phyloP scores from a whole-genome alignment of 257 asterid species.

The Leonotis leonurus region DNA sequence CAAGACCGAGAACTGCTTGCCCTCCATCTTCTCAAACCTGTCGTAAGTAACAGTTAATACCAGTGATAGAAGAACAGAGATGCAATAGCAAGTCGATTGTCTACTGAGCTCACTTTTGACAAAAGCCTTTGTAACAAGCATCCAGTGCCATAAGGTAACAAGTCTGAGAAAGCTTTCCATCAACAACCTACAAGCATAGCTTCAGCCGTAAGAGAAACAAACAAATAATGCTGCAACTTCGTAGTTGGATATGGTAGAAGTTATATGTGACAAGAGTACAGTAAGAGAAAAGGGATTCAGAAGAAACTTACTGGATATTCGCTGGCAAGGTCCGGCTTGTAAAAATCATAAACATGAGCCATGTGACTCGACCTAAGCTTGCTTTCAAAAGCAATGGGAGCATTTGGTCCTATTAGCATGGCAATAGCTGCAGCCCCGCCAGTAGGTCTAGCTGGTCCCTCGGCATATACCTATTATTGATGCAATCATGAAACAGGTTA shows the following conservation, averaged over 20 bases:
- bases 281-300: slow-evolving; percentile 2
- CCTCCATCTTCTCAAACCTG: slow-evolving; percentile 78
- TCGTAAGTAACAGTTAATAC: slow-evolving; percentile 15
- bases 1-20: slow-evolving; percentile 67
- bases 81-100: background rate
- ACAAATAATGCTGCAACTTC: background rate
- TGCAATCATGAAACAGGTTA: slow-evolving; percentile 11
- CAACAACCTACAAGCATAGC: slow-evolving; percentile 70
- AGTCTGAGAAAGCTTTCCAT: slow-evolving; percentile 98
- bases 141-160: slow-evolving; percentile 98
- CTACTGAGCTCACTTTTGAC: slow-evolving; percentile 49
- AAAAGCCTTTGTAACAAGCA: slow-evolving; percentile 82
- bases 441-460: slow-evolving; percentile 99
- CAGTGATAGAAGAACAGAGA: background rate
- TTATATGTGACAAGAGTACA: slow-evolving; percentile 8
- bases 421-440: slow-evolving; percentile 99
- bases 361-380: slow-evolving; percentile 92
- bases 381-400: slow-evolving; percentile 94
- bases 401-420: slow-evolving; percentile 96
- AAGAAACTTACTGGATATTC: slow-evolving; percentile 82
- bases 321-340: slow-evolving; percentile 98
- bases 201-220: slow-evolving; percentile 15
- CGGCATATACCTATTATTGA: slow-evolving; percentile 95
- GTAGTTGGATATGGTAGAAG: background rate
- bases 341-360: slow-evolving; percentile 94